Base-by-base conservation (phyloP, 805 yeast species). In the Wickerhamiella sorbophila region DNA sequence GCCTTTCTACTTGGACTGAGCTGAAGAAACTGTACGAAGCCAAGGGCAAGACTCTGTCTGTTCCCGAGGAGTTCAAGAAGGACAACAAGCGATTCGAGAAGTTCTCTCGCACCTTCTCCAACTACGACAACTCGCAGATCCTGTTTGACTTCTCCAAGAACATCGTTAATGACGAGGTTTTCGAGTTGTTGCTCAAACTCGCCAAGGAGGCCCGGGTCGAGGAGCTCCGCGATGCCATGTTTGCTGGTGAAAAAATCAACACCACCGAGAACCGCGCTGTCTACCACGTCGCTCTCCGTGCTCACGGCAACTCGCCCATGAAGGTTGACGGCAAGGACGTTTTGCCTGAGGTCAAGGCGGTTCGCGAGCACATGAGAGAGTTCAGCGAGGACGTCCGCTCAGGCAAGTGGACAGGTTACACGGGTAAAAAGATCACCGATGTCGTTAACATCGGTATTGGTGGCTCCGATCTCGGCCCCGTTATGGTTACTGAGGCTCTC, bases 401-500 rank as follows among this genome's bases (percentile, higher is more conserved):
- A 38, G 98, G 98, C 57, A 72, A 68, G 51, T 88, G 97, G 96
- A 86, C 75, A 56, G 98, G 98, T 62, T 88, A 82, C 74, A 79
- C 96, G 53, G 97, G 97, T 54, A 85, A 86, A 74, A 66, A 70
- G 55, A 88, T 91, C 66, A 82, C 91, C 54, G 94, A 85, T 58
- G 77, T 91, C 44, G 97, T 91, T 58, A 91, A 91, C 74, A 84
- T 91, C 56, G 98, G 98, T 65, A 91, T 91, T 60, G 98, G 98
- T 61, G 98, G 98, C 54, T 86, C 96, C 22, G 98, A 91, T 65
- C 74, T 91, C 56, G 98, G 98, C 56, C 98, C 98, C 36, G 97
- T 91, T 42, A 91, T 91, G 98, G 97, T 91, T 55, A 85, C 96
- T 48, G 97, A 91, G 70, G 96, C 98, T 33, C 74, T 91, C 61